Evolutionary conservation across 352 stramenopile species (phyloP).

Genomic region (Phytophthora ramorum): DNA sequence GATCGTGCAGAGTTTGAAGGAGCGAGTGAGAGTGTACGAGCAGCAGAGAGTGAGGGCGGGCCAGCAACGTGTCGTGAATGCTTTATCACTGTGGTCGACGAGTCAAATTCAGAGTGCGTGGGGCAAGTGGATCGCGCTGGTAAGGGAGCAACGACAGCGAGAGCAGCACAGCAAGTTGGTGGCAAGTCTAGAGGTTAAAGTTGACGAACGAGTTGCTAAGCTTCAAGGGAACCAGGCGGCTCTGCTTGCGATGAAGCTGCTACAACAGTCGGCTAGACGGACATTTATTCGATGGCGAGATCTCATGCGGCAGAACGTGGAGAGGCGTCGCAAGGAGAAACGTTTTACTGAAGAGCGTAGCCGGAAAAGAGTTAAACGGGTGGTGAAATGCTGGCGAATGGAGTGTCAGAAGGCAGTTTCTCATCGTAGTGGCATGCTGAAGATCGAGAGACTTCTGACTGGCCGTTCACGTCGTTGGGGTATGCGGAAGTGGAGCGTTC

Average conservation of each 20-base stretch:
- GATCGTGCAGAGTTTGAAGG: constrained; percentile 28
- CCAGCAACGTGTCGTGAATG: constrained; percentile 34
- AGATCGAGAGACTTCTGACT: constrained; percentile 7
- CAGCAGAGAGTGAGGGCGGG: constrained; percentile 4
- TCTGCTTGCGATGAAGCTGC: constrained; percentile 17
- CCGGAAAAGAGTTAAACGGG: neutral
- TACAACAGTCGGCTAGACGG: constrained; percentile 27
- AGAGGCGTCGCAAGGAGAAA: constrained; percentile 6
- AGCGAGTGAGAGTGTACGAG: constrained; percentile 26
- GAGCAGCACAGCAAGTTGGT: constrained; percentile 23
- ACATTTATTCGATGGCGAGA: constrained; percentile 23
- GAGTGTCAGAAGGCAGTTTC: constrained; percentile 7
- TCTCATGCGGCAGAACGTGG: constrained; percentile 1
- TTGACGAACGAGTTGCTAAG: constrained; percentile 13
- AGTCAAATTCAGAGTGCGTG: constrained; percentile 43
- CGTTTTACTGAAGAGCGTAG: neutral
- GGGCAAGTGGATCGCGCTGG: constrained; percentile 42
- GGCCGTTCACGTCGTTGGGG: constrained; percentile 14
- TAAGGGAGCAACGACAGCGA: constrained; percentile 8
- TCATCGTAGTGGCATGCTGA: constrained; percentile 1
- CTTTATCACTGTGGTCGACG: constrained; percentile 41
- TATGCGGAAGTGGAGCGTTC: constrained; percentile 26
- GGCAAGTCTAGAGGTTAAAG: constrained; percentile 17
- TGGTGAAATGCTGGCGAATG: constrained; percentile 19
- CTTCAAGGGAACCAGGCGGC: constrained; percentile 26